Conservation (phyloP, 495 filamentous ascomycete genomes). For the Aspergillus ellipticus region DNA sequence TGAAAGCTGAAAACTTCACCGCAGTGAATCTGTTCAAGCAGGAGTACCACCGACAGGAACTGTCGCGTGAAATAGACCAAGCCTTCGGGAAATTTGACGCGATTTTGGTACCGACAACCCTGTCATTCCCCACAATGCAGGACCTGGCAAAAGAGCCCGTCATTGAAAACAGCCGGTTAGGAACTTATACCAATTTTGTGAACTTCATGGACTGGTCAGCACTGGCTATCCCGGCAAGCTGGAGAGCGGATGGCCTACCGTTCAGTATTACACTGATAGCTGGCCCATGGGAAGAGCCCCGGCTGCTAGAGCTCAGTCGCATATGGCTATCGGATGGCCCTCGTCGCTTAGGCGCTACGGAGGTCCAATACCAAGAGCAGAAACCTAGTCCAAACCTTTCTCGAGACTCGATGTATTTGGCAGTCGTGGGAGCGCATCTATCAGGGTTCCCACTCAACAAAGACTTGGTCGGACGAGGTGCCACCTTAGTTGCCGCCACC, state of each 20-base stretch:
- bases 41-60: constrained; percentile 15
- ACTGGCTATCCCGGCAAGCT: constrained; percentile 51
- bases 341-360: constrained; percentile 28
- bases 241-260: constrained; percentile 40
- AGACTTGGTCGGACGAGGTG: constrained; percentile 28
- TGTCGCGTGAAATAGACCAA: constrained; percentile 9
- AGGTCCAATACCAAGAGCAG: constrained; percentile 48
- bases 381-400: neutral
- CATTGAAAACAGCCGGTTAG: constrained; percentile 50
- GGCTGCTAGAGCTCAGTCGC: constrained; percentile 12
- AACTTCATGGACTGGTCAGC: constrained; percentile 66
- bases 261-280: constrained; percentile 63
- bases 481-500: constrained; percentile 9
- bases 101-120: constrained; percentile 58
- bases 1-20: constrained; percentile 15
- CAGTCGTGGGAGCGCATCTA: constrained; percentile 21
- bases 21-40: constrained; percentile 12
- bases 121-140: constrained; percentile 54
- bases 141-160: constrained; percentile 56
- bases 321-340: constrained; percentile 11
- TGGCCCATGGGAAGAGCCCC: constrained; percentile 36
- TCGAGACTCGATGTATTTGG: constrained; percentile 5
- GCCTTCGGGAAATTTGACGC: constrained; percentile 44
- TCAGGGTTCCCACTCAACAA: constrained; percentile 21
- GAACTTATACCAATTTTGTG: constrained; percentile 60